Base-by-base conservation (phyloP, 176 grass and related monocot genomes). In the Bonia amplexicaulis region DNA sequence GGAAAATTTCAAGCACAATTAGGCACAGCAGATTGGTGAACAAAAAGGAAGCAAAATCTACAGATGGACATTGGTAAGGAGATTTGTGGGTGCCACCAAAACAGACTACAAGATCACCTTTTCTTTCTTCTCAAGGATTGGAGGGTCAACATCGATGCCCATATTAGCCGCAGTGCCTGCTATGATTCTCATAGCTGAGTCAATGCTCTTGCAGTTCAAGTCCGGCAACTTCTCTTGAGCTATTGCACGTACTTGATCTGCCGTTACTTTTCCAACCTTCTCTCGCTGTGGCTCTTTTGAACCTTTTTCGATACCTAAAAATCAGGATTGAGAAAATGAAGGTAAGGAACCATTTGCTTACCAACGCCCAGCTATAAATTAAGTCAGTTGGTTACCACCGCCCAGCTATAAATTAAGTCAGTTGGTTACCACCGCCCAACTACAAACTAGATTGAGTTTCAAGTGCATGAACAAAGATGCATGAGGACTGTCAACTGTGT, bases 121-220 rank as follows among this genome's bases (percentile, higher is more conserved):
- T 53, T 90, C 82, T 68, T 97, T 97, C 51, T 88, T 91, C 74
- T 76, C 78, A 60, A 97, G 89, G 37, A 97, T 88, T 44, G 95
- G 89, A 40, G 95, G 92, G 29, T 97, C 92, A 22, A 93, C 37
- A 40, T 91, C 91, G 51, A 97, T 97, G 66, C 92, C 95, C 95
- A 97, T 97, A 87, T 97, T 97, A 80, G 91, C 92, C 0, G 95
- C 95, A 29, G 92, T 97, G 75, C 95, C 95, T 29, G 95, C 91
- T 25, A 97, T 90, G 76, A 95, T 95, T 79, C 91, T 90, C 95
- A 97, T 97, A 20, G 95, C 92, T 7, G 95, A 93, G 13, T 97
- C 95, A 14, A 95, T 92, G 66, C 59, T 97, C 65, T 89, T 97
- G 78, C 92, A 97, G 85, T 97, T 95, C 79, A 97, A 88, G 74